phyloP scores from a whole-genome alignment of 805 yeast genomes.

The Lipomyces orientalis region DNA sequence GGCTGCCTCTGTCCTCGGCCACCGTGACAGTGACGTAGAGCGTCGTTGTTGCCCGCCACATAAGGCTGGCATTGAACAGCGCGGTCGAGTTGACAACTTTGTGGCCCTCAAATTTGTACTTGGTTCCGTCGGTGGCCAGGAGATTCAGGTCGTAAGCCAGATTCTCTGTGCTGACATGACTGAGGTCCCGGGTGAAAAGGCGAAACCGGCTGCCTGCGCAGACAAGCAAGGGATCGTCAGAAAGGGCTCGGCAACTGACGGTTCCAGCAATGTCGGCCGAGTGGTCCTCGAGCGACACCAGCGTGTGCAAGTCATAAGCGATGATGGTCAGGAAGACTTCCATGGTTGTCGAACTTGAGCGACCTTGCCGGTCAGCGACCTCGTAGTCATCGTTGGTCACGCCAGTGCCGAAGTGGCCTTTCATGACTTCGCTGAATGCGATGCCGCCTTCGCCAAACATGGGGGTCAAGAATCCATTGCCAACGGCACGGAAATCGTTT shows the following conservation, averaged over 20 bases:
- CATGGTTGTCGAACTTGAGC: not conserved
- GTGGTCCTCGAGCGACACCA: not conserved
- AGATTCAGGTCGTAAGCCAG: not conserved
- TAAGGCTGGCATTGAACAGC: not conserved
- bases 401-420: not conserved
- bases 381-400: not conserved
- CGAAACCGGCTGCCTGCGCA: not conserved
- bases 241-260: not conserved
- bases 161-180: not conserved
- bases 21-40: not conserved
- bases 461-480: not conserved
- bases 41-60: not conserved
- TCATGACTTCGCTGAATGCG: slow-evolving; percentile 2
- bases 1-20: not conserved
- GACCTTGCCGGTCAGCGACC: not conserved
- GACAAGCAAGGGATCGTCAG: not conserved
- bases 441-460: not conserved
- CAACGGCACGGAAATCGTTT: too few species aligned
- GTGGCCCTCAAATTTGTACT: not conserved
- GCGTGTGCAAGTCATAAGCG: not conserved
- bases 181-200: not conserved
- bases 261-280: not conserved
- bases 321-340: not conserved
- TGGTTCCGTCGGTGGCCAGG: not conserved
- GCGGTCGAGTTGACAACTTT: not conserved